Percentiles rank a stretch among this genome's conserved stretches.
phyloP scores from a whole-genome alignment of 2,329 filamentous ascomycete species.

The Dactylellina haptotyla region DNA sequence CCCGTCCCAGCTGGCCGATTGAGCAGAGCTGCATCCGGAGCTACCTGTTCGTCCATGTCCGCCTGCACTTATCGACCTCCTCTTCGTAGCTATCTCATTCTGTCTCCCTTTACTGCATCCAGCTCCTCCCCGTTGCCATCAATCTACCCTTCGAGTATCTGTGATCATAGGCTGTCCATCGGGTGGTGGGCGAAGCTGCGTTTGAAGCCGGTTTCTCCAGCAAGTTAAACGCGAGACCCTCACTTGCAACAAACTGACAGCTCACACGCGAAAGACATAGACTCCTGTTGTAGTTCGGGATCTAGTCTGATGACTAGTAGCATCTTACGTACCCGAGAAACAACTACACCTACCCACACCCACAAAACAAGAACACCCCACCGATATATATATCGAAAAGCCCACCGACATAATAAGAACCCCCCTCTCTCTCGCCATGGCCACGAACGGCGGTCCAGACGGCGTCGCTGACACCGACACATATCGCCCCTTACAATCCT shows the following conservation, averaged over 20 bases:
- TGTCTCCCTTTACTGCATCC: constrained; percentile 9
- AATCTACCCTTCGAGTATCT: constrained; percentile 5
- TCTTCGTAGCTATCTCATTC: constrained; percentile 8
- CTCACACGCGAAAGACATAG: too few species aligned
- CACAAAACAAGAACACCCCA: neutral
- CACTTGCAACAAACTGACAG: too few species aligned
- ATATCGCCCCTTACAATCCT: constrained; percentile 47
- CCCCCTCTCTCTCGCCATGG: constrained; percentile 18
- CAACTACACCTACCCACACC: neutral
- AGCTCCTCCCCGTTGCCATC: too few species aligned
- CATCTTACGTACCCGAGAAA: constrained; percentile 3
- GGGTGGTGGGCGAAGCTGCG: constrained; percentile 8
- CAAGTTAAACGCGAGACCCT: constrained; percentile 36
- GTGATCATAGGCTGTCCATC: neutral
- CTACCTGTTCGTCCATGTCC: constrained; percentile 29
- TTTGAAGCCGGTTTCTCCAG: neutral
- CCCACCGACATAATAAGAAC: constrained; percentile 15
- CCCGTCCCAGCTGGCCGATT: constrained; percentile 17
- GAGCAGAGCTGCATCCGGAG: constrained; percentile 47
- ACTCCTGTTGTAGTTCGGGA: too few species aligned
- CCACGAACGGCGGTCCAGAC: constrained; percentile 47
- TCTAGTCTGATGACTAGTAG: constrained; percentile 6
- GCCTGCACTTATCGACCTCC: constrained; percentile 34
- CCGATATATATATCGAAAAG: neutral
- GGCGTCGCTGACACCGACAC: constrained; percentile 33